Base-by-base conservation (phyloP, 2,329 filamentous ascomycete genomes). In the Bretziella fagacearum region DNA sequence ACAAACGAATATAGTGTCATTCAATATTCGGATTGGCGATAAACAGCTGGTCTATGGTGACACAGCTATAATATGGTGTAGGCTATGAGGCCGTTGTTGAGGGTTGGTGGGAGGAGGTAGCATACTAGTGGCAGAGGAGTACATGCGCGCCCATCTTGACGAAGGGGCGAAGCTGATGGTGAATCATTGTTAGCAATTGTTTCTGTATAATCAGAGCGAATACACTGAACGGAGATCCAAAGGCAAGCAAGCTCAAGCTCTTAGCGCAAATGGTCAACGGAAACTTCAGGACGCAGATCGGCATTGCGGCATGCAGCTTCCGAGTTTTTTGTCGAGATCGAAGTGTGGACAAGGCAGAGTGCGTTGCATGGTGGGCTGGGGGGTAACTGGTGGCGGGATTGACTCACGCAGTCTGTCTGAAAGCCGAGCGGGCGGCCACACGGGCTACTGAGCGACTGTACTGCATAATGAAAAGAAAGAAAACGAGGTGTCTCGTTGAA, bases 401-500 rank as follows among this genome's bases (percentile, higher is more conserved):
- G 48, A 50, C 48, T 50, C 48, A 50, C 73, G 65, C 66, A 52
- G 69, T 67, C 55, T 64, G 65, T 56, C 65, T 69, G 61, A 75
- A 70, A 51, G 68, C 69, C 58, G 74, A 73, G 58, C 72, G 71
- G 58, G 66, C 67, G 58, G 68, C 65, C 56, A 67, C 65, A 61
- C 73, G 68, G 55, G 71, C 67, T 69, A 77, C 69, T 69, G 76
- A 68, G 60, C 73, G 71, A 59, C 67, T 71, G 54, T 72, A 65
- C 60, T 79, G 63, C 75, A 79, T 79, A 52, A 56, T 71, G 61
- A 56, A 54, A 53, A 44, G 23, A 37, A 46, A 39, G 42, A 44
- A 36, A 44, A 48, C 32, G 22, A 46, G 40, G 43, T 44, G 23
- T 44, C 44, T 40, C 48, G 30, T 40, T 13, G 25, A 25, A 43